Conservation (phyloP, 1,139 yeast genomes). For the Lodderomyces jiufengensis region DNA sequence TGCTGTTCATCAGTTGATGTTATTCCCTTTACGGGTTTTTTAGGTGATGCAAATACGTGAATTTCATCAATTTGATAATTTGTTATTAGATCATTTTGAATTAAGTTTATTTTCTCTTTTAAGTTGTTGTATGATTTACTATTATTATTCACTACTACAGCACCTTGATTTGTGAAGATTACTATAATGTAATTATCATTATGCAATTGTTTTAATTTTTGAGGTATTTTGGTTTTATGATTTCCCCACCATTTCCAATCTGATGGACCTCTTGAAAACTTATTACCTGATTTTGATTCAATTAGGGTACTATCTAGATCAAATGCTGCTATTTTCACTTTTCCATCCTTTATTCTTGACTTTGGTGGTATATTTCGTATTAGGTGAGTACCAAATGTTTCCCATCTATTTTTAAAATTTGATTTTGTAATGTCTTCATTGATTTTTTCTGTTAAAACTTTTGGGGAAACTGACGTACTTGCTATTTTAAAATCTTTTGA, state of each 20-base stretch:
- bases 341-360: neutral
- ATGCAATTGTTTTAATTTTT: constrained; percentile 23
- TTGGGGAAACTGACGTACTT: constrained; percentile 2
- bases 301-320: constrained; percentile 77
- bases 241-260: constrained; percentile 71
- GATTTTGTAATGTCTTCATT: neutral
- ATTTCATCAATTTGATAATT: constrained; percentile 30
- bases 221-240: constrained; percentile 20
- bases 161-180: constrained; percentile 88
- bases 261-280: constrained; percentile 49
- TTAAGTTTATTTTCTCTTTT: constrained; percentile 35
- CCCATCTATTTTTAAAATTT: constrained; percentile 21
- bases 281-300: constrained; percentile 52
- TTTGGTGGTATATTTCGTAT: constrained; percentile 28
- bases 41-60: constrained; percentile 60
- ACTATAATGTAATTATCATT: constrained; percentile 43
- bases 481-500: neutral
- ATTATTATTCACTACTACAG: constrained; percentile 37
- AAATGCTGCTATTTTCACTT: constrained; percentile 57
- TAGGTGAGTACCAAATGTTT: constrained; percentile 31
- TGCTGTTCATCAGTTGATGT: constrained; percentile 34
- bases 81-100: constrained; percentile 7
- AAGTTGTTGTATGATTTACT: constrained; percentile 55
- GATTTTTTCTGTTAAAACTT: constrained; percentile 1
- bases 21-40: constrained; percentile 31